phyloP scores from a whole-genome alignment of 345 rosid species.

The Linum usitatissimum region DNA sequence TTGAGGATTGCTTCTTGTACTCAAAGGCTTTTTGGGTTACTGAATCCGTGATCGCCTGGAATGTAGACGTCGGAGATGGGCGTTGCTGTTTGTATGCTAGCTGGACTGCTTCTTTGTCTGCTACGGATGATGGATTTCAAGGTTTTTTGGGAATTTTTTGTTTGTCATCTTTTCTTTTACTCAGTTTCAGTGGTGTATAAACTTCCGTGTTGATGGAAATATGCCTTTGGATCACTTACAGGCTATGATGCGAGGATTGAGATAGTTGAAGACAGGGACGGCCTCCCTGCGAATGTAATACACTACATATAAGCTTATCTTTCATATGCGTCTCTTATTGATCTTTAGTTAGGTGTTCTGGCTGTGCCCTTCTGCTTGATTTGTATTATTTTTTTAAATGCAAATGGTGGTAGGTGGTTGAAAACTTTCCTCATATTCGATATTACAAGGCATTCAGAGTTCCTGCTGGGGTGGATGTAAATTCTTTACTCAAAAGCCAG shows the following conservation, averaged over 20 bases:
- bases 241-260: constrained; percentile 50
- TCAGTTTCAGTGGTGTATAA: constrained; percentile 3
- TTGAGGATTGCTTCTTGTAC: constrained; percentile 39
- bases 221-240: constrained; percentile 17
- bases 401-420: constrained; percentile 42
- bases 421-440: constrained; percentile 75
- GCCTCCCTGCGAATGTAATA: constrained; percentile 46
- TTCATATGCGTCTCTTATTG: neutral
- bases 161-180: neutral
- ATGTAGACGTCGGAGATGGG: constrained; percentile 52
- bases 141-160: constrained; percentile 28
- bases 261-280: constrained; percentile 43
- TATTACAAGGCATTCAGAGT: constrained; percentile 52
- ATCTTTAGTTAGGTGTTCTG: neutral
- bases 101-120: constrained; percentile 41
- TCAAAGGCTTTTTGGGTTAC: constrained; percentile 74
- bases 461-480: constrained; percentile 39
- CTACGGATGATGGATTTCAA: constrained; percentile 42
- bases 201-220: neutral
- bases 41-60: constrained; percentile 59
- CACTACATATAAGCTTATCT: neutral
- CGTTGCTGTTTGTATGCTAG: constrained; percentile 69
- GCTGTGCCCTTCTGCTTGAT: neutral
- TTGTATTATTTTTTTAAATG: neutral
- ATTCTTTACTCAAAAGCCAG: constrained; percentile 64